Base-by-base conservation (phyloP, 2,329 filamentous ascomycete genomes). In the Pseudocercospora ulei region DNA sequence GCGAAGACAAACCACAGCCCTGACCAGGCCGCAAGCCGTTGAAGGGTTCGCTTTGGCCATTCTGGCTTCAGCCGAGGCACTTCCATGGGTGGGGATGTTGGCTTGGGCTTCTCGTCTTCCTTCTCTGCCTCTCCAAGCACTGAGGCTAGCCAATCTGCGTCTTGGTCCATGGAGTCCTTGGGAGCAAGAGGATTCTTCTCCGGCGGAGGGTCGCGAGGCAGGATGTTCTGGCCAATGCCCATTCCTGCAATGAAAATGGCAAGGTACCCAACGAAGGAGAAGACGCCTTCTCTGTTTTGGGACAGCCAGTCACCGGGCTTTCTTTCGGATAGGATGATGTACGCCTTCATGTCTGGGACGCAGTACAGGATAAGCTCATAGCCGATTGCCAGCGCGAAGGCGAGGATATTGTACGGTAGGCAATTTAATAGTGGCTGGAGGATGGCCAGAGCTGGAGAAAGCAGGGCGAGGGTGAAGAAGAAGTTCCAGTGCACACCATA, bases 401-500 rank as follows among this genome's bases (percentile, higher is more conserved):
- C 78, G 17, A 95, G 70, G 1, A 74, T 67, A 9, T 85, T 80
- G 1, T 82, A 88, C 2, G 82, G 82, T 3, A 93, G 63, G 39
- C 81, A 56, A 9, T 71, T 68, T 41, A 88, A 73, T 0, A 78
- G 65, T 1, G 80, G 73, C 58, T 92, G 83, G 44, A 88, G 83
- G 0, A 90, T 60, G 17, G 88, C 86, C 36, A 93, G 78, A 54
- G 93, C 93, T 0, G 87, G 87, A 0, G 88, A 85, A 14, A 98
- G 66, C 31, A 95, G 73, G 4, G 78, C 87, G 6, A 98, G 70
- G 0, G 90, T 98, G 64, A 96, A 96, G 71, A 98, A 98, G 63
- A 98, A 98, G 62, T 98, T 98, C 90, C 90, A 98, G 62, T 98
- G 90, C 6, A 98, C 84, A 27, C 90, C 90, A 57, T 98, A 98